Conservation (phyloP, 2,329 filamentous ascomycete genomes). For the Diaporthe humulicola region DNA sequence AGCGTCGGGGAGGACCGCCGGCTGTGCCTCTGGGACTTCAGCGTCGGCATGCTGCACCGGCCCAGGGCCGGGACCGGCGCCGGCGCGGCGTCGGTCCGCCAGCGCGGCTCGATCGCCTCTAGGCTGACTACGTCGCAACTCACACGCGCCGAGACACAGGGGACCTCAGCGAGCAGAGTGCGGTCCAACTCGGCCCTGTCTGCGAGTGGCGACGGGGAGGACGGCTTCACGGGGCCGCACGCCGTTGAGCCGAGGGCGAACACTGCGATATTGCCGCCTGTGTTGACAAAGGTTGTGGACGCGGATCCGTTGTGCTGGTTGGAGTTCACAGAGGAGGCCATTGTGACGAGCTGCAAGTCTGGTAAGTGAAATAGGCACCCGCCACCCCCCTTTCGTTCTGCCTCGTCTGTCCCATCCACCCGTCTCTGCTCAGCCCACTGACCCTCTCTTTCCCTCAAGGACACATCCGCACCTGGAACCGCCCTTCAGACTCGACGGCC, state of each 20-base stretch:
- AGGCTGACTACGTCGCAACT: constrained; percentile 58
- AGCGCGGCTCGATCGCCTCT: constrained; percentile 68
- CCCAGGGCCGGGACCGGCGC: constrained; percentile 70
- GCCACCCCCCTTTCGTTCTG: background rate
- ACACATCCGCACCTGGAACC: constrained; percentile 58
- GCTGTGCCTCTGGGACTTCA: constrained; percentile 96
- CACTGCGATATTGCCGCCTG: constrained; percentile 89
- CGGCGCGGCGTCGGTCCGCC: constrained; percentile 63
- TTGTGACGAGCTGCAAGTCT: constrained; percentile 91
- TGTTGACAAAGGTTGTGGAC: constrained; percentile 89
- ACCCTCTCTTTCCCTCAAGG: constrained; percentile 45
- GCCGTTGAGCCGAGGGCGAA: constrained; percentile 86
- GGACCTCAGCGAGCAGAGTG: constrained; percentile 69
- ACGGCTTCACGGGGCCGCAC: constrained; percentile 73
- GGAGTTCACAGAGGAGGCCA: constrained; percentile 92
- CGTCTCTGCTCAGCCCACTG: constrained; percentile 18
- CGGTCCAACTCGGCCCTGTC: constrained; percentile 80
- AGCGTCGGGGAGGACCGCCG: constrained; percentile 95
- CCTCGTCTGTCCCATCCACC: background rate
- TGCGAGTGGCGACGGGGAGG: constrained; percentile 50
- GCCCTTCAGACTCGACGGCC: constrained; percentile 54
- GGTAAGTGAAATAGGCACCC: constrained; percentile 69
- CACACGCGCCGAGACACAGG: constrained; percentile 73
- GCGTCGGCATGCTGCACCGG: constrained; percentile 93
- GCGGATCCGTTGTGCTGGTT: constrained; percentile 90